Conservation (phyloP, 2,329 filamentous ascomycete genomes). For the Alternaria infectoria region DNA sequence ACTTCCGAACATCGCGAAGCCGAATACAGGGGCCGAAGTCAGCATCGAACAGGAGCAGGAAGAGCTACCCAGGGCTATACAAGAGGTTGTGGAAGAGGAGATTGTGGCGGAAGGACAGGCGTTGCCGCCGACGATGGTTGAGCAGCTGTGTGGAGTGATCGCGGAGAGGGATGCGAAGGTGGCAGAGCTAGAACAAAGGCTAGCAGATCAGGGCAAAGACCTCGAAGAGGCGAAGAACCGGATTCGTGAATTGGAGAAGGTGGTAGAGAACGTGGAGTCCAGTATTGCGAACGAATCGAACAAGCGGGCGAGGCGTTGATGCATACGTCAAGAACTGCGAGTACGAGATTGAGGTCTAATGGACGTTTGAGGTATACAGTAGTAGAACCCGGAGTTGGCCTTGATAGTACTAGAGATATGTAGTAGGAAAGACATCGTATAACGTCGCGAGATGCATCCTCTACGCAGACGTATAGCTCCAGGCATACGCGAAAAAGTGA, state of each 20-base stretch:
- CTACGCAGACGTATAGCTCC: rapidly evolving
- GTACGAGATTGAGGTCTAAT: rapidly evolving
- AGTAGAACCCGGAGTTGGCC: not conserved
- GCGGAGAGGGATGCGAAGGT: not conserved
- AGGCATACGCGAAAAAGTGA: not conserved
- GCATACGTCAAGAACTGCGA: not conserved
- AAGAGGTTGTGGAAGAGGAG: not conserved
- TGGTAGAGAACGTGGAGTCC: too few relatives aligned
- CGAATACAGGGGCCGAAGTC: not conserved
- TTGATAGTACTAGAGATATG: not conserved
- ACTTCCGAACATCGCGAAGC: not conserved
- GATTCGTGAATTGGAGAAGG: not conserved
- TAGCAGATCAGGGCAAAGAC: not conserved
- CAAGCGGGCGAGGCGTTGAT: not conserved
- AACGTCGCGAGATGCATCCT: not conserved
- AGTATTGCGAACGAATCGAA: too few relatives aligned
- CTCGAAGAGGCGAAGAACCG: not conserved
- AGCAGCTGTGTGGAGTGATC: not conserved
- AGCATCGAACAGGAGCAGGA: too few relatives aligned
- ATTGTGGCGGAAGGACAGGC: not conserved
- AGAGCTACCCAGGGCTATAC: not conserved
- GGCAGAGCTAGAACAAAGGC: not conserved
- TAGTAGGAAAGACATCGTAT: not conserved
- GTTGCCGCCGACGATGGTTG: not conserved
- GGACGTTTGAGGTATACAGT: not conserved